Evolutionary conservation across 176 grass and related monocot species (phyloP).

Genomic region (Cocos nucifera): DNA sequence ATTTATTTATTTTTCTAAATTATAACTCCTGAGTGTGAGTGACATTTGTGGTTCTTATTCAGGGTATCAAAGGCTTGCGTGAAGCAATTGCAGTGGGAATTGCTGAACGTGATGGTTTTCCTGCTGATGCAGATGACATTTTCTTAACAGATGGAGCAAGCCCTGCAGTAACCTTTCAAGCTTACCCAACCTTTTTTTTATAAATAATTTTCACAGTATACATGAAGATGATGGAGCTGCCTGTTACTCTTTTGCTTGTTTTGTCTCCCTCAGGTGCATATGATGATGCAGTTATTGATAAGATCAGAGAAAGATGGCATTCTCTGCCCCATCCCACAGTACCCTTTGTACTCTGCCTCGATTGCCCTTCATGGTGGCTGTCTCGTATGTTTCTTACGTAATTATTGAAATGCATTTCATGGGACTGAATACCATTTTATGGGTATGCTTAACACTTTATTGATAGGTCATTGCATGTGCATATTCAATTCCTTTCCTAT

Average conservation of each 20-base stretch:
- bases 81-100: constrained; percentile 57
- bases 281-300: constrained; percentile 97
- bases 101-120: constrained; percentile 51
- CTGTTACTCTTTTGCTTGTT: background rate
- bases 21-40: no score
- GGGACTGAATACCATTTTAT: constrained; percentile 10
- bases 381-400: constrained; percentile 62
- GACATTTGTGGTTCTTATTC: background rate
- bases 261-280: constrained; percentile 55
- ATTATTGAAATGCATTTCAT: constrained; percentile 5
- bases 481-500: no score
- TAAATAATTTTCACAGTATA: background rate
- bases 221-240: background rate
- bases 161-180: constrained; percentile 36
- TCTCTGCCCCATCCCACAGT: constrained; percentile 91
- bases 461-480: no score
- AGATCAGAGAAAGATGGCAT: constrained; percentile 96
- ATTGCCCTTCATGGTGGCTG: constrained; percentile 91
- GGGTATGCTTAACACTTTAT: no score
- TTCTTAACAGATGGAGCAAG: constrained; percentile 70
- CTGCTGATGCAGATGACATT: constrained; percentile 40
- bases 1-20: no score
- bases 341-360: constrained; percentile 87
- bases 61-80: constrained; percentile 46
- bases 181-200: no score